Base-by-base conservation (phyloP, 1,284 basidiomycete genomes). In the Gymnopus androsaceus region DNA sequence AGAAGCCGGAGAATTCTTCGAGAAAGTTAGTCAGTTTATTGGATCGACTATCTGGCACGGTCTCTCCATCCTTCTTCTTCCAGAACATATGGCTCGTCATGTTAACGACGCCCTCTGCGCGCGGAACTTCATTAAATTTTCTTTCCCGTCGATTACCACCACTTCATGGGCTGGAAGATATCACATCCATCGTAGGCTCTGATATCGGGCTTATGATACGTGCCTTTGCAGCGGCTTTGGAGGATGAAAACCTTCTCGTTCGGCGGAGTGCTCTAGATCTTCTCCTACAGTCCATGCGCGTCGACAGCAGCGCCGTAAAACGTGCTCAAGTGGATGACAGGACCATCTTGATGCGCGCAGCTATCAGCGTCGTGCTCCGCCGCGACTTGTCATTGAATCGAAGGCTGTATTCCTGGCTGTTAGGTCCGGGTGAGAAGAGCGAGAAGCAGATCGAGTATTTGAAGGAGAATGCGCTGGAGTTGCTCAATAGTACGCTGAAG, bases 1-100 rank as follows among this genome's bases (percentile, higher is more conserved):
- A 71, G 95, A 97, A 69, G 94, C 92, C 0, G 92, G 94, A 2
- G 95, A 98, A 70, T 97, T 92, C 73, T 98, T 98, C 64, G 96
- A 99, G 49, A 92, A 93, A 75, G 92, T 95, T n/a, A 69, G n/a
- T 98, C 27, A 76, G 76, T 27, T 73, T 99, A 5, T 77, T 99
- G 48, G 94, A 95, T 70, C 79, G 83, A 25, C 73, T 99, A 1
- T 92, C 94, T 3, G 84, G 85, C 31, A 88, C 92, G 0, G 88
- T 96, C 15, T 87, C 90, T 3, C 83, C 83, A 0, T 82, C 89
- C 0, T 98, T 96, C 76, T 98, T 98, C 77, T 83, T 97, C 63
- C 94, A 98, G 70, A 98, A 94, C 63, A 78, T 98, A 37, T 98
- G 95, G 91, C 80, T 98, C 23, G 84, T 93, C 49, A 90, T 98